Evolutionary conservation across 2,329 filamentous ascomycete genomes (phyloP).

Genomic region (Remersonia thermophila): DNA sequence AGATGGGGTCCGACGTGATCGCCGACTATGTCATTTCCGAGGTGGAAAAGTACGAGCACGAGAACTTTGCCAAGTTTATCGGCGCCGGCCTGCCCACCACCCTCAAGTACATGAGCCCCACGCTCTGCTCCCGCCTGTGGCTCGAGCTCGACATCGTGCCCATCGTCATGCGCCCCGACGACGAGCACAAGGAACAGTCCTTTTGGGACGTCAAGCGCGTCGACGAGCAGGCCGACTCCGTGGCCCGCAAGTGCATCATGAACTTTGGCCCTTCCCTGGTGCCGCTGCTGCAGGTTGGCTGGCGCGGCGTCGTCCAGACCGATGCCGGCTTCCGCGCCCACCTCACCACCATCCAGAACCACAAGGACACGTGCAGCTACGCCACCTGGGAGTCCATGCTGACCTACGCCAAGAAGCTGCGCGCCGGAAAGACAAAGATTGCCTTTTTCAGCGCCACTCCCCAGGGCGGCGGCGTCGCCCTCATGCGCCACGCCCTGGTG

Average conservation of each 20-base stretch:
- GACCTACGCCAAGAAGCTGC: slow-evolving; percentile 50
- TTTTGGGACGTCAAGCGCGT: slow-evolving; percentile 47
- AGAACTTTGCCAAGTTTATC: slow-evolving; percentile 61
- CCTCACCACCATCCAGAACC: slow-evolving; percentile 43
- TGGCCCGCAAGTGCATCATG: slow-evolving; percentile 68
- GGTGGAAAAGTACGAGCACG: slow-evolving; percentile 47
- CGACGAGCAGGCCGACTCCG: slow-evolving; percentile 71
- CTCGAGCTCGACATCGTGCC: slow-evolving; percentile 64
- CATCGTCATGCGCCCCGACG: slow-evolving; percentile 45
- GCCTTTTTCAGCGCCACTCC: slow-evolving; percentile 73
- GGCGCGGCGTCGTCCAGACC: slow-evolving; percentile 56
- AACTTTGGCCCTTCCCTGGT: slow-evolving; percentile 61
- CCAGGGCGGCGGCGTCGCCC: slow-evolving; percentile 69
- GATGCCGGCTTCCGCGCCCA: slow-evolving; percentile 53
- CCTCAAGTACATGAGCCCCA: slow-evolving; percentile 48
- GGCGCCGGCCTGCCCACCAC: slow-evolving; percentile 56
- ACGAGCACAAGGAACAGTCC: slow-evolving; percentile 28
- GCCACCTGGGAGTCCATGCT: slow-evolving; percentile 55
- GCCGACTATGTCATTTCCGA: slow-evolving; percentile 47
- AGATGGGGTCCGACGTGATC: slow-evolving; percentile 33
- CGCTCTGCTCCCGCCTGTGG: slow-evolving; percentile 61
- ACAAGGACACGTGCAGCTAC: slow-evolving; percentile 46
- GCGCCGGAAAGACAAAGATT: slow-evolving; percentile 51
- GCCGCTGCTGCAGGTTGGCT: slow-evolving; percentile 56
- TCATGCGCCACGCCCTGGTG: slow-evolving; percentile 70